Conservation (phyloP, 495 filamentous ascomycete genomes). For the Extremus antarcticus region DNA sequence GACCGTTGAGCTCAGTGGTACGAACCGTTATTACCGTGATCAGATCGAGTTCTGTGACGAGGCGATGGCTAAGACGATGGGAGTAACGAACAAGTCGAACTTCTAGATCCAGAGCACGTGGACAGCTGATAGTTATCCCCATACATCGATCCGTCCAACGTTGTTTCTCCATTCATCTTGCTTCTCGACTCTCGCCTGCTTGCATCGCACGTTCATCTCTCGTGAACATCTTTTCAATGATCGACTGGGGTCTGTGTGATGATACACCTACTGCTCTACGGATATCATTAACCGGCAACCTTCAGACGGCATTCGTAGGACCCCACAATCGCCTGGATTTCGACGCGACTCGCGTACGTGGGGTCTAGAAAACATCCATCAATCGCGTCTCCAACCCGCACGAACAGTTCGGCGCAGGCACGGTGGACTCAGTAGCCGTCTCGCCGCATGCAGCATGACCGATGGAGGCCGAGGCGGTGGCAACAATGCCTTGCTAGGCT, state of each 20-base stretch:
- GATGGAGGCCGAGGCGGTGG: neutral
- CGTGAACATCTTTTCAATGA: too few species aligned
- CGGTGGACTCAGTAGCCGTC: neutral
- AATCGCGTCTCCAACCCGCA: neutral
- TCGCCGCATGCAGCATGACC: neutral
- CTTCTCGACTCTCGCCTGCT: too few species aligned
- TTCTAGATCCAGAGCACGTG: neutral
- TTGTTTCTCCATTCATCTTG: too few species aligned
- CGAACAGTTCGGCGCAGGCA: neutral
- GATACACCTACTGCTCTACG: too few species aligned
- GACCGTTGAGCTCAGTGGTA: constrained; percentile 23
- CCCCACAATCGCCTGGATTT: neutral
- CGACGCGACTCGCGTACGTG: neutral
- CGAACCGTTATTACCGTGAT: constrained; percentile 22
- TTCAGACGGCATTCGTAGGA: neutral
- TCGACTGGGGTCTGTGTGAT: too few species aligned
- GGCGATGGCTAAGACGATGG: constrained; percentile 23
- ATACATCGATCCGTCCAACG: too few species aligned
- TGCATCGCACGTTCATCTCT: too few species aligned
- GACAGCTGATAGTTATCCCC: neutral
- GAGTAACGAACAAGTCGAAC: constrained; percentile 13
- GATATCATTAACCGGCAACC: neutral
- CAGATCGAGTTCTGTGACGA: constrained; percentile 19
- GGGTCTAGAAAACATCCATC: constrained; percentile 1
- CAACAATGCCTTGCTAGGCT: neutral